phyloP scores from a whole-genome alignment of 257 asterid species.

The Ballota nigra region DNA sequence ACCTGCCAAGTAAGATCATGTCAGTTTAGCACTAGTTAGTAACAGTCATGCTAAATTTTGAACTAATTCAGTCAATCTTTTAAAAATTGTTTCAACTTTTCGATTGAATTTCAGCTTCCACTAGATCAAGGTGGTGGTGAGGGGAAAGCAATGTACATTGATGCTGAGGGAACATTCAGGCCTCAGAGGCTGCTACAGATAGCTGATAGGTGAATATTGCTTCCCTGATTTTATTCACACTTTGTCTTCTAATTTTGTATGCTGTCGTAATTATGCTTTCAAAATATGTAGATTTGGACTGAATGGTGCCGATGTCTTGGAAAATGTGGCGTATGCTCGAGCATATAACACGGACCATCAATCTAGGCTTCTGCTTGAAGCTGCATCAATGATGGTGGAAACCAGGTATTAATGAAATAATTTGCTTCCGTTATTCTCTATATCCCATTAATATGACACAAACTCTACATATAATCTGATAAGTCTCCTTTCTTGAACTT shows the following conservation, averaged over 20 bases:
- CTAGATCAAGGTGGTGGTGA: conserved; percentile 98
- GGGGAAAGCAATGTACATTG: conserved; percentile 98
- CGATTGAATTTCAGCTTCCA: conserved; percentile 61
- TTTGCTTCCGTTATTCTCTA: neutral
- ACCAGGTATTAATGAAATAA: conserved; percentile 51
- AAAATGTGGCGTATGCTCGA: conserved; percentile 97
- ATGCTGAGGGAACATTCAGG: conserved; percentile 97
- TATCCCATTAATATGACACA: neutral
- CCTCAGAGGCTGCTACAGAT: conserved; percentile 96
- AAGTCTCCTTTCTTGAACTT: neutral
- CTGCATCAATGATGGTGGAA: conserved; percentile 99
- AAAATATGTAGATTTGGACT: conserved; percentile 65
- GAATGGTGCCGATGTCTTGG: conserved; percentile 94
- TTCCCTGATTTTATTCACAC: conserved; percentile 5
- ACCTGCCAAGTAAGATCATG: conserved; percentile 76
- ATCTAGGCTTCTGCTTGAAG: conserved; percentile 93
- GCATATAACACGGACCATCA: conserved; percentile 98
- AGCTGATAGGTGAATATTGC: conserved; percentile 68
- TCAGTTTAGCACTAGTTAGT: neutral
- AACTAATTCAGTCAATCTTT: neutral
- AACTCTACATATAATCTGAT: neutral
- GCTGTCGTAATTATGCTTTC: conserved; percentile 6
- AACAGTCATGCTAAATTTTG: neutral
- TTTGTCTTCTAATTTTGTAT: conserved; percentile 3
- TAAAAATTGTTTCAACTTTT: neutral